Conservation (phyloP, 2,329 filamentous ascomycete genomes). For the Aspergillus terreus region DNA sequence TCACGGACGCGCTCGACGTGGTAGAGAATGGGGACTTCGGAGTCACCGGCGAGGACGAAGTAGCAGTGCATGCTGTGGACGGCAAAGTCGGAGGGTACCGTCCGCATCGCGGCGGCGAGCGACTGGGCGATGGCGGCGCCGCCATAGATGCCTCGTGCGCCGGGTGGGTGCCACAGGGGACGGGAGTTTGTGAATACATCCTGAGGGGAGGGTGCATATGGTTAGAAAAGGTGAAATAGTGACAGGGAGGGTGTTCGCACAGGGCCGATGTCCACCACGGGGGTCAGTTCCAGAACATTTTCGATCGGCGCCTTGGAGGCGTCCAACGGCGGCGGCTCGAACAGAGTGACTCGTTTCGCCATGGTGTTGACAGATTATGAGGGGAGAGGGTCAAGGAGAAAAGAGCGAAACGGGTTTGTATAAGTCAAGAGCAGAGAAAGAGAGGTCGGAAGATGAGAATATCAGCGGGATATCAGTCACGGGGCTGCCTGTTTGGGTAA, state of each 20-base stretch:
- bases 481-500: constrained; percentile 12
- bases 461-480: not conserved
- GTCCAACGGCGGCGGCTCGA: constrained; percentile 71
- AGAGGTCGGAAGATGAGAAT: not conserved
- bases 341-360: constrained; percentile 54
- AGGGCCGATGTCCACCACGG: constrained; percentile 58
- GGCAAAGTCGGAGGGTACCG: constrained; percentile 73
- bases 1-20: constrained; percentile 92
- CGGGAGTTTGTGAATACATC: constrained; percentile 95
- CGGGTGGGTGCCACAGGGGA: constrained; percentile 85
- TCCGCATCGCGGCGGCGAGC: constrained; percentile 81
- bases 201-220: constrained; percentile 36
- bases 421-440: not conserved
- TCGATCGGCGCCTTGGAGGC: constrained; percentile 75
- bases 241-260: constrained; percentile 45
- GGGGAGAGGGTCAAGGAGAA: not conserved
- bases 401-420: not conserved
- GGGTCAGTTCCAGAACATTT: constrained; percentile 81
- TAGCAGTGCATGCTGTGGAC: constrained; percentile 99
- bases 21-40: constrained; percentile 82
- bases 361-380: constrained; percentile 18
- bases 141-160: constrained; percentile 89
- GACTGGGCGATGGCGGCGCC: constrained; percentile 91
- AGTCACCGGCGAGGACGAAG: constrained; percentile 87
- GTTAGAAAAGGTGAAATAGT: not conserved